These are phyloP conservation scores for Sporormia fimetaria DNA, from an alignment of 495 filamentous ascomycete genomes.

Conservation along the genomic window DNA sequence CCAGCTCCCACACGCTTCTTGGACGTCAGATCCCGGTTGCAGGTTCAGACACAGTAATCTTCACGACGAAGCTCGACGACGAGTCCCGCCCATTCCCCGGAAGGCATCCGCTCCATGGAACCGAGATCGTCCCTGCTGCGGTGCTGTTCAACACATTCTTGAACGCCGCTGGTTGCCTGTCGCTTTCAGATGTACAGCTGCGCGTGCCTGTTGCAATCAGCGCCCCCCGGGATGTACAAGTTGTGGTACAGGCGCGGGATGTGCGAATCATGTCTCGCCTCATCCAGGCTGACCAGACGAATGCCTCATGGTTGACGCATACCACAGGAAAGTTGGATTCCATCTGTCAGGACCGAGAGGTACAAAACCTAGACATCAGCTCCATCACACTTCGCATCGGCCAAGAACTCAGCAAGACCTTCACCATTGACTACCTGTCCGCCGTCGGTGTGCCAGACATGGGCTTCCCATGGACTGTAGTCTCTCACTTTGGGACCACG, in stretches of 20 bases:
- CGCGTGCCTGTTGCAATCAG: constrained; percentile 32
- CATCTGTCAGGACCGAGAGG: not conserved
- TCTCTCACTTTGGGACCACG: constrained; percentile 33
- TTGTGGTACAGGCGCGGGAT: constrained; percentile 24
- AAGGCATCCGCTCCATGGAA: constrained; percentile 24
- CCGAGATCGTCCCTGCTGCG: constrained; percentile 37
- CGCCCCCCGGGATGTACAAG: constrained; percentile 31
- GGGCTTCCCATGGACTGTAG: constrained; percentile 39
- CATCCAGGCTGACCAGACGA: not conserved
- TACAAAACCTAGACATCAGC: constrained; percentile 23
- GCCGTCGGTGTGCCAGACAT: constrained; percentile 36
- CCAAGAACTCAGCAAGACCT: constrained; percentile 21
- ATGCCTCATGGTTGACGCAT: constrained; percentile 24
- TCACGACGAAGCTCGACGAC: constrained; percentile 27
- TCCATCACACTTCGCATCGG: constrained; percentile 17
- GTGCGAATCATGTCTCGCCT: constrained; percentile 1
- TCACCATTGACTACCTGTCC: constrained; percentile 35
- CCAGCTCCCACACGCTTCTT: constrained; percentile 30
- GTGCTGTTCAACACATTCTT: constrained; percentile 35
- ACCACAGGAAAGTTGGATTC: constrained; percentile 27
- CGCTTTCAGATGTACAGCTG: constrained; percentile 24
- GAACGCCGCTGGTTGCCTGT: constrained; percentile 20
- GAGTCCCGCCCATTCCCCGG: constrained; percentile 30
- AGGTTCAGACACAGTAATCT: constrained; percentile 25
- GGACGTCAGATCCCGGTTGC: constrained; percentile 27